phyloP scores from a whole-genome alignment of 192 early-diverging fungal species.

The Kickxella alabastrina region DNA sequence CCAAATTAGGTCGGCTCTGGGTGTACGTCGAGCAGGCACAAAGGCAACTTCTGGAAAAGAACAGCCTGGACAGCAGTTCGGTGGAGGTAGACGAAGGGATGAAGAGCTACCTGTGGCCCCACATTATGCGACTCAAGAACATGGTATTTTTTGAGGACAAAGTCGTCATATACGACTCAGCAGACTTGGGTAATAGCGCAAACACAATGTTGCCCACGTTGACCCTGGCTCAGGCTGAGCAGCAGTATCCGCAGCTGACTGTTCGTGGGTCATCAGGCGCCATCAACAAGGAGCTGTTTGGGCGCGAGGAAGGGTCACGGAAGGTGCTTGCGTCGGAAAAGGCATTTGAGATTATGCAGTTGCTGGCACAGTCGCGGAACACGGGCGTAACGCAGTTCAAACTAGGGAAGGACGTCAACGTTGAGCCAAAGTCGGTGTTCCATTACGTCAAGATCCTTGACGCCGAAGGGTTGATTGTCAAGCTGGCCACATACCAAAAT shows the following conservation, averaged over 20 bases:
- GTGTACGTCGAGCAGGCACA: slow-evolving; percentile 31
- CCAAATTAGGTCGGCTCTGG: slow-evolving; percentile 29
- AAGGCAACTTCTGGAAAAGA: slow-evolving; percentile 5
- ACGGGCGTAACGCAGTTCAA: slow-evolving; percentile 33
- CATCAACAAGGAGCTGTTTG: slow-evolving; percentile 30
- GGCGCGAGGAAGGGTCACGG: slow-evolving; percentile 23
- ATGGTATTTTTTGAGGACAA: slow-evolving; percentile 19
- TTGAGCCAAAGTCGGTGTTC: slow-evolving; percentile 38
- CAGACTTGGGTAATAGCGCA: not conserved
- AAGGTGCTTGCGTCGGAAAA: slow-evolving; percentile 12
- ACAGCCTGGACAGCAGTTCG: slow-evolving; percentile 1
- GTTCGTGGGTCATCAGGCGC: slow-evolving; percentile 19
- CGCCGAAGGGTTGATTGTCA: slow-evolving; percentile 23
- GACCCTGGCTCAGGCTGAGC: slow-evolving; percentile 4
- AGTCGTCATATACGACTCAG: slow-evolving; percentile 7
- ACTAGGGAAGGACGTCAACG: slow-evolving; percentile 9
- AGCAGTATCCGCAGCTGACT: slow-evolving; percentile 14
- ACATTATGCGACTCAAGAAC: slow-evolving; percentile 11
- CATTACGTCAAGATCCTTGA: slow-evolving; percentile 43
- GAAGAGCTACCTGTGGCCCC: slow-evolving; percentile 36
- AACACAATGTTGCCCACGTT: slow-evolving; percentile 1
- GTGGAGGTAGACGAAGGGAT: slow-evolving; percentile 6
- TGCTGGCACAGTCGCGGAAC: slow-evolving; percentile 21
- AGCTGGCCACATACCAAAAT: slow-evolving; percentile 15
- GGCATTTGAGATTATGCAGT: slow-evolving; percentile 14